These are phyloP conservation scores for Fragosphaeria purpurea DNA, from an alignment of 2,329 filamentous ascomycete species.

Conservation along the genomic window DNA sequence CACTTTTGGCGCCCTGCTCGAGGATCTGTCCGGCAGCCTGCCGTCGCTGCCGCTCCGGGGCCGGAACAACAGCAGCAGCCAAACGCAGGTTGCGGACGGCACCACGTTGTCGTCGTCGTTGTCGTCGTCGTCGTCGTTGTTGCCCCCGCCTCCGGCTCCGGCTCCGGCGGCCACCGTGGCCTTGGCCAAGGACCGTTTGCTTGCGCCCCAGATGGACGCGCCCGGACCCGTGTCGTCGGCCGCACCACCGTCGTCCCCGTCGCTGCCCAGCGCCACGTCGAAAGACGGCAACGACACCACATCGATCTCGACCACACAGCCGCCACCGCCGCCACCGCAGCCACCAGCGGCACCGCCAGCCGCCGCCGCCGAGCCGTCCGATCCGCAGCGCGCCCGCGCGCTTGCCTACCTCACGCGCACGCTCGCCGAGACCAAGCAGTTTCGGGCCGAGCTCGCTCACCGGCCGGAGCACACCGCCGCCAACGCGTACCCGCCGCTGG, in stretches of 20 bases:
- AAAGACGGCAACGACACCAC: background rate
- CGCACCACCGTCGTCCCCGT: no score
- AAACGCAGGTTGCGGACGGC: conserved; percentile 1
- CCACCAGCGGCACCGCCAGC: background rate
- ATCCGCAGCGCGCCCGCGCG: conserved; percentile 41
- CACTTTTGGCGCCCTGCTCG: conserved; percentile 36
- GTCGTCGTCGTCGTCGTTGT: background rate
- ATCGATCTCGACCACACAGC: background rate
- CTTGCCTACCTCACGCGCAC: conserved; percentile 64
- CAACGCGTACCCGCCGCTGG: conserved; percentile 75
- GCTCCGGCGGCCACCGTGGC: background rate
- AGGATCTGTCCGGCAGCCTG: conserved; percentile 30
- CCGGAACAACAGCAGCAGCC: conserved; percentile 22
- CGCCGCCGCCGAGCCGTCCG: conserved; percentile 20
- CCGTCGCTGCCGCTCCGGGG: conserved; percentile 27
- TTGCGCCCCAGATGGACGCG: conserved; percentile 10
- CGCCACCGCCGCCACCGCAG: conserved; percentile 5
- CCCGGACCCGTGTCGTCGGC: no score
- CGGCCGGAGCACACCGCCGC: conserved; percentile 43
- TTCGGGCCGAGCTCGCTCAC: conserved; percentile 66
- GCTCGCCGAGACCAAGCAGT: conserved; percentile 58
- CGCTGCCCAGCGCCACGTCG: no score
- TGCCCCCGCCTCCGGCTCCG: background rate
- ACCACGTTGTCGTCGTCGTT: background rate
- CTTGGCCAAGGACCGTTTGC: conserved; percentile 7